Conservation (phyloP, 495 filamentous ascomycete genomes). For the Aspergillus baeticus region DNA sequence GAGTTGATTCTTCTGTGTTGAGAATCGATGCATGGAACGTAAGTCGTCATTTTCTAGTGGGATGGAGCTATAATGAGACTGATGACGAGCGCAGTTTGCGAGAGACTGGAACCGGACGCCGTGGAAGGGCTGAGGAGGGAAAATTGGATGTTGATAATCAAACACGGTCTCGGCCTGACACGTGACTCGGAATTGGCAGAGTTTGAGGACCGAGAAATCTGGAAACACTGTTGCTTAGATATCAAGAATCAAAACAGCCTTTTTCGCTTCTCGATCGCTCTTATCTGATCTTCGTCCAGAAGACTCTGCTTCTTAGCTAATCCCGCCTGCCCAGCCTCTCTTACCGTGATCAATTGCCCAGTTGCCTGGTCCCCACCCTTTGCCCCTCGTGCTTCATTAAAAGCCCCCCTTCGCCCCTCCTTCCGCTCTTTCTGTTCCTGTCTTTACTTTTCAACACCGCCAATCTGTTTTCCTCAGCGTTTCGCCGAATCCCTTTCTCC, state of each 20-base stretch:
- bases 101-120: slow-evolving; percentile 23
- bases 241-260: background rate
- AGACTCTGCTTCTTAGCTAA: slow-evolving; percentile 22
- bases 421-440: slow-evolving; percentile 1
- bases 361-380: slow-evolving; percentile 14
- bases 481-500: slow-evolving; percentile 62
- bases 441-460: slow-evolving; percentile 21
- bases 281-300: slow-evolving; percentile 11
- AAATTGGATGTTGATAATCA: slow-evolving; percentile 15
- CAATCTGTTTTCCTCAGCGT: slow-evolving; percentile 87
- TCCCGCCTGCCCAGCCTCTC: slow-evolving; percentile 17
- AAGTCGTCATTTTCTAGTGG: slow-evolving; percentile 7
- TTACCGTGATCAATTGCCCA: slow-evolving; percentile 9
- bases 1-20: slow-evolving; percentile 16
- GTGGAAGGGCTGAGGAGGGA: too few relatives aligned
- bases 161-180: slow-evolving; percentile 18
- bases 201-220: background rate
- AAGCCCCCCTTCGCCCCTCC: slow-evolving; percentile 6
- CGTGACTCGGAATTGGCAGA: slow-evolving; percentile 10
- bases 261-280: background rate
- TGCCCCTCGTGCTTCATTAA: slow-evolving; percentile 24
- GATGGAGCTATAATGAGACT: background rate
- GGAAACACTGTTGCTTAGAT: slow-evolving; percentile 2
- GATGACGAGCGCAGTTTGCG: slow-evolving; percentile 14
- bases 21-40: slow-evolving; percentile 37